Evolutionary conservation across 1,139 yeast genomes (phyloP).

Genomic region (Debaryomycetaceae sp.): DNA sequence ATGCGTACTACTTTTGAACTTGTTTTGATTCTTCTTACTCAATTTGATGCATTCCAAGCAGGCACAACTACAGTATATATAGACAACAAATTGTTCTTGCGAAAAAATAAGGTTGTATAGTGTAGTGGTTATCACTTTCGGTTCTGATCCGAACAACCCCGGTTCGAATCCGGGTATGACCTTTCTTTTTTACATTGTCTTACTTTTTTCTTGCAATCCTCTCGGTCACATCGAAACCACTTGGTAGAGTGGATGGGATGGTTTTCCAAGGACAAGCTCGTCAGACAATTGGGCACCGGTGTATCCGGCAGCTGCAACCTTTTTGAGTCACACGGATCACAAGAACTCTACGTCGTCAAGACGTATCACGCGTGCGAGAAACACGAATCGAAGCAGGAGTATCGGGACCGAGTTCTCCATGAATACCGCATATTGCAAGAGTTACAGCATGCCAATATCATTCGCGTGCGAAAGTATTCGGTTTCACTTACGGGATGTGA

Average conservation of each 20-base stretch:
- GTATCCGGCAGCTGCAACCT: conserved; percentile 32
- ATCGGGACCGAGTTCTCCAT: conserved; percentile 20
- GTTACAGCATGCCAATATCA: conserved; percentile 25
- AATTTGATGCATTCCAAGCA: too few relatives aligned
- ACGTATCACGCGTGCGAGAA: conserved; percentile 24
- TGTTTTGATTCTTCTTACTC: too few relatives aligned
- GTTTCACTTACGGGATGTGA: conserved; percentile 9
- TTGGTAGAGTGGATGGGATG: too few relatives aligned
- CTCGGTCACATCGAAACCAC: too few relatives aligned
- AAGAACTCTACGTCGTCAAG: conserved; percentile 27
- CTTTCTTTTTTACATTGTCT: conserved; percentile 16
- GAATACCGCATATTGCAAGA: conserved; percentile 23
- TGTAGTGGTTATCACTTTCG: conserved; percentile 43
- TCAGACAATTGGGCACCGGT: conserved; percentile 21
- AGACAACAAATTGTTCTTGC: too few relatives aligned
- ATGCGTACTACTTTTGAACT: too few relatives aligned
- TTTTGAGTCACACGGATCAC: conserved; percentile 10
- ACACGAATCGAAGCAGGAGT: conserved; percentile 27
- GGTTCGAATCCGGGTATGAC: conserved; percentile 95
- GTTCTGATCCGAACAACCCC: conserved; percentile 75
- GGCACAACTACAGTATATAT: too few relatives aligned
- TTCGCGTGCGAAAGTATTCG: conserved; percentile 17
- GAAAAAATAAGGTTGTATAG: conserved; percentile 31
- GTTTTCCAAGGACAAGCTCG: conserved; percentile 1
- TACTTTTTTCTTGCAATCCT: neutral